These are phyloP conservation scores for Chalciporus pseudorubinellus DNA, from an alignment of 768 basidiomycete genomes.

Conservation along the genomic window DNA sequence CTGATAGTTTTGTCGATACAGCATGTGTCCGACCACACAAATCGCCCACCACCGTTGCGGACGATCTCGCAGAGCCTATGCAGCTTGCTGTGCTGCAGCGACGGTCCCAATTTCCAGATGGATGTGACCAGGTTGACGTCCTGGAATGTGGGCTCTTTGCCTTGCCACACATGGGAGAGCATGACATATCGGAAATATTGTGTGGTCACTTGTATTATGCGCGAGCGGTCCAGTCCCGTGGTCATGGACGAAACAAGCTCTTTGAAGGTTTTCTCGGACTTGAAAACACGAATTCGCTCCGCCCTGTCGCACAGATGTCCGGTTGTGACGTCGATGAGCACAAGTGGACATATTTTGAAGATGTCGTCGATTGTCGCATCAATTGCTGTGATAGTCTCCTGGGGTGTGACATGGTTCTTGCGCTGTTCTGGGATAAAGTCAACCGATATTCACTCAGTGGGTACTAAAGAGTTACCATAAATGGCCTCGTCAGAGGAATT, in stretches of 20 bases:
- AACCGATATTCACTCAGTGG: background rate
- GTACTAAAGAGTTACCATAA: background rate
- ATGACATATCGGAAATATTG: background rate
- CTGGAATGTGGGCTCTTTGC: background rate
- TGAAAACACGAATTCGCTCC: constrained; percentile 1
- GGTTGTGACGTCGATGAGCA: background rate
- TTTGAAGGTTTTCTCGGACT: background rate
- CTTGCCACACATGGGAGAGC: constrained; percentile 3
- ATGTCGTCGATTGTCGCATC: background rate
- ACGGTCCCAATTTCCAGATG: background rate
- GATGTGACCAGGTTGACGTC: background rate
- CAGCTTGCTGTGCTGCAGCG: background rate
- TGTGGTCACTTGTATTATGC: background rate
- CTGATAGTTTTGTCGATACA: background rate
- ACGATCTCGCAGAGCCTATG: background rate
- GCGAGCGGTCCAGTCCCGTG: background rate
- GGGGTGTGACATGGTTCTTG: background rate
- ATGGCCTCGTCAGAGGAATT: background rate
- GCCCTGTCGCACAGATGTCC: background rate
- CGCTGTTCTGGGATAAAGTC: background rate
- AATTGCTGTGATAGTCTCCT: background rate
- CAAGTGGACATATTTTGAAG: background rate
- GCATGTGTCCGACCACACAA: background rate
- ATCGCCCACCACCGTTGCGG: background rate
- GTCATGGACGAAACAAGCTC: background rate